Evolutionary conservation across 768 basidiomycete genomes (phyloP), one percentile per base, ranked within the genome.

Genomic region (Termitomyces sp.): DNA sequence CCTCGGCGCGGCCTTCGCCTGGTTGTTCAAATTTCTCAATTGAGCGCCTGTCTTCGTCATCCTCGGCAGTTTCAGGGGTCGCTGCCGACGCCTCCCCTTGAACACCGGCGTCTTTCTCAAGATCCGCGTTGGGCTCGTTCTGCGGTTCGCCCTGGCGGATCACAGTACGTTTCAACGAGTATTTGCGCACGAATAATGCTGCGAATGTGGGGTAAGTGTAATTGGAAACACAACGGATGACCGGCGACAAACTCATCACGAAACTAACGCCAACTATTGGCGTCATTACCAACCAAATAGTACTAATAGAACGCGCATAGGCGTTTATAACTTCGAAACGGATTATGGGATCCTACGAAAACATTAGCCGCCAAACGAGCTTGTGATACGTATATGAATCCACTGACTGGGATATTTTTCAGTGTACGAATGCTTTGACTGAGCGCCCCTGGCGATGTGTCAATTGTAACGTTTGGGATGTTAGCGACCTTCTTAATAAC

Each of bases 201-300:
- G 37, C 5, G 19, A 23, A 5, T 10, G 32, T 11, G 4, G 5
- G 14, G 25, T 16, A 25, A 25, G 49, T 42, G 21, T 1, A 29
- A 27, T 56, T 40, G 35, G 34, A 11, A 27, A 12, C n/a, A 14
- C 23, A 6, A n/a, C 14, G 31, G 31, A 44, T 11, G 8, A n/a
- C 14, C 23, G 17, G 8, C 25, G 16, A 63, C 77, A 64, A 57
- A 81, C 80, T 71, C 71, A 81, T 73, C 29, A 87, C 60, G 62
- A 88, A 77, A 27, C 78, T 75, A 41, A 75, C 73, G 12, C 81
- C 84, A 7, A 81, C 51, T 27, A 89, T 71, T 0, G 83, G 85
- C 10, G 84, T 84, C 68, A 76, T 77, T 9, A 85, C 83, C 21
- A 87, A 59, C 87, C 88, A 90, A 23, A 90, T 83, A 45, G 65